A percentile compares a stretch with the other conserved stretches of the same genome.
phyloP scores from a whole-genome alignment of 2,329 filamentous ascomycete species.

The Microcera coccophila region DNA sequence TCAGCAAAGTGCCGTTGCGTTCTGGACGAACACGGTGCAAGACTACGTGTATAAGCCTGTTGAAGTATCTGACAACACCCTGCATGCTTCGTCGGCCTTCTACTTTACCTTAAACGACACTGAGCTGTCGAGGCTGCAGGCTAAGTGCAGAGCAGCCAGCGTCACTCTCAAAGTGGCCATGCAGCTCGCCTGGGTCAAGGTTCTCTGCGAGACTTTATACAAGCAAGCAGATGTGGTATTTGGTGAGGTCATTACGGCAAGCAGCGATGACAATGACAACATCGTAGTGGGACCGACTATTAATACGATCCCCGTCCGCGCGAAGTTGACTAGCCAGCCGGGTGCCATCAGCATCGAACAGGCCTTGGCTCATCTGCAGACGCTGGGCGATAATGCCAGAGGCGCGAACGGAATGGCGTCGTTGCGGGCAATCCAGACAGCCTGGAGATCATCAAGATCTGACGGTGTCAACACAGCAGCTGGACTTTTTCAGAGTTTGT shows the following conservation, averaged over 20 bases:
- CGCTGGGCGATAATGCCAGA: constrained; percentile 14
- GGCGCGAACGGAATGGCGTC: constrained; percentile 18
- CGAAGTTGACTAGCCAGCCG: neutral
- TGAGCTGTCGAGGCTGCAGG: constrained; percentile 8
- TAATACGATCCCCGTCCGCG: neutral
- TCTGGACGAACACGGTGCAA: neutral
- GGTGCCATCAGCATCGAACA: neutral
- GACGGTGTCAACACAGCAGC: constrained; percentile 4
- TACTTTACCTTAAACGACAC: neutral
- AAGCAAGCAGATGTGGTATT: constrained; percentile 17
- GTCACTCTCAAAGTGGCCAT: constrained; percentile 17
- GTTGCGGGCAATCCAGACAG: constrained; percentile 17
- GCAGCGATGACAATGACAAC: constrained; percentile 1
- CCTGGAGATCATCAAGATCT: constrained; percentile 17
- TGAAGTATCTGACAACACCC: neutral
- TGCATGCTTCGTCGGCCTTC: neutral
- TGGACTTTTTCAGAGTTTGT: constrained; percentile 23
- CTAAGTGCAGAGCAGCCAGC: constrained; percentile 9
- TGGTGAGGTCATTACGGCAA: constrained; percentile 17
- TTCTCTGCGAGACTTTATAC: constrained; percentile 20
- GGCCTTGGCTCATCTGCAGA: constrained; percentile 5
- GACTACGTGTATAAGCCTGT: neutral
- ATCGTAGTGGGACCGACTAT: neutral
- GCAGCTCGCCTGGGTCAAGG: constrained; percentile 21
- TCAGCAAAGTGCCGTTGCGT: neutral